Base-by-base conservation (phyloP, 768 basidiomycete genomes). In the Crassisporium funariophilum region DNA sequence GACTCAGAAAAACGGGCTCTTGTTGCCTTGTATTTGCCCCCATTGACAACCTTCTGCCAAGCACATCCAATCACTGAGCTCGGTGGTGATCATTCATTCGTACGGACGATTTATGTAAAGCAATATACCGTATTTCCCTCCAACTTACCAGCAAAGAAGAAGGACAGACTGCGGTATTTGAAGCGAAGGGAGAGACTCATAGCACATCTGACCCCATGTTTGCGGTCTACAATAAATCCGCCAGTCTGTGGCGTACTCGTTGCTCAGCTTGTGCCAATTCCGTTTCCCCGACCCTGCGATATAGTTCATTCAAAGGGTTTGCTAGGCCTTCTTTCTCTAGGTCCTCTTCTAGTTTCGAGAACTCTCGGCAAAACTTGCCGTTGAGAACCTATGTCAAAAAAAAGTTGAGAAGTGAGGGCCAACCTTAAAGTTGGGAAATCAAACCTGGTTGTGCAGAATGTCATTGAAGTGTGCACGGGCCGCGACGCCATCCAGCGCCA, bases 241-340 rank as follows among this genome's bases (percentile, higher is more conserved):
- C 72, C 37, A 82, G 61, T 37, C 78, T 68, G 37, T 67, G 70
- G 24, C 80, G 70, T 29, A 83, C 82, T 29, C 83, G 61, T 56
- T 78, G 77, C 70, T 84, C 83, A 15, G 79, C 82, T 57, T 81
- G 72, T 2, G 69, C 76, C 19, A 83, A 69, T 47, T 82, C 82
- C 39, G 66, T 73, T 46, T 73, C 73, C 49, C 78, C 78, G 0
- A 74, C 68, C 50, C 65, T 71, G 36, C 64, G 70, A 62, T 84
- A 83, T 22, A 83, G 57, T 45, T 72, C 60, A 46, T 81, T 76
- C 55, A 84, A 57, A 15, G 83, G 82, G 57, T 84, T 84, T 15
- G 63, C 67, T 15, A 55, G 52, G 2, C 79, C 81, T 40, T 81
- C 75, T 54, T 77, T 75, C 59, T 84, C 82, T 8, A 83, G 67